Conservation (phyloP, 2,329 filamentous ascomycete genomes). For the Aspergillus aculeatinus region DNA sequence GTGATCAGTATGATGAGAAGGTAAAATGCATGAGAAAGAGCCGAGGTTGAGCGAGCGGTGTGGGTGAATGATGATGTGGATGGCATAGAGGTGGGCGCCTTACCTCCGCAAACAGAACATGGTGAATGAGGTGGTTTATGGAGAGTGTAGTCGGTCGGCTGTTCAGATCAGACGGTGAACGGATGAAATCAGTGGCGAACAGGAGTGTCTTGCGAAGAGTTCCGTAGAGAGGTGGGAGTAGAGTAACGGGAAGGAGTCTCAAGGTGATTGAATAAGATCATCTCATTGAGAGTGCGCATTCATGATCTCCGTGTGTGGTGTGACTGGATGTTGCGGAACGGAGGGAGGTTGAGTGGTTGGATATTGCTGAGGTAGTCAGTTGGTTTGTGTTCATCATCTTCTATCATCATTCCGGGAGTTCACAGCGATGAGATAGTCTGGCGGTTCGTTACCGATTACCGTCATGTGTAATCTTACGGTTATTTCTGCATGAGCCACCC, state of each 20-base stretch:
- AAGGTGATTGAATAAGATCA: neutral
- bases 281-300: neutral
- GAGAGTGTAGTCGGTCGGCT: slow-evolving; percentile 5
- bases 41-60: neutral
- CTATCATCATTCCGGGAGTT: neutral
- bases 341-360: neutral
- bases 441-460: neutral
- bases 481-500: slow-evolving; percentile 7
- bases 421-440: too few relatives aligned
- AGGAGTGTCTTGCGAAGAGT: neutral
- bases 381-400: too few relatives aligned
- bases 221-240: neutral
- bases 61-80: neutral
- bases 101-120: slow-evolving; percentile 71
- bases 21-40: neutral
- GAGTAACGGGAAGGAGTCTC: neutral
- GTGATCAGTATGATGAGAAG: neutral
- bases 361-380: neutral
- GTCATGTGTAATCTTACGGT: neutral
- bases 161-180: neutral
- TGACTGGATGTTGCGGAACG: neutral
- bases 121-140: slow-evolving; percentile 9
- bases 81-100: slow-evolving; percentile 14
- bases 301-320: neutral
- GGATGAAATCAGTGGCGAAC: neutral